Conservation (phyloP, 2,329 filamentous ascomycete species). For the Ilyonectria destructans region DNA sequence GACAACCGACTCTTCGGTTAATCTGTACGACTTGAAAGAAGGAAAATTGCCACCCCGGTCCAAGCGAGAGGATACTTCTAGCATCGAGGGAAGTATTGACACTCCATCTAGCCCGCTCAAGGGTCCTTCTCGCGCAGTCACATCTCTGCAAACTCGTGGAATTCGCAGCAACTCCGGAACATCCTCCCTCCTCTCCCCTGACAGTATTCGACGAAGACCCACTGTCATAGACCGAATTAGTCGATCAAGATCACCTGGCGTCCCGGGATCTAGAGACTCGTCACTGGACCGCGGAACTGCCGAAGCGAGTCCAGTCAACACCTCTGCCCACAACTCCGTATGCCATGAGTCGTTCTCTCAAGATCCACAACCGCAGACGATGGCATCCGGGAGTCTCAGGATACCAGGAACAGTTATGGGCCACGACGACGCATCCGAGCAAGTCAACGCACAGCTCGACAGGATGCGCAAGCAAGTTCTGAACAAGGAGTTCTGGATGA, state of each 20-base stretch:
- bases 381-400: slow-evolving; percentile 63
- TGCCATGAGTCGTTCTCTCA: slow-evolving; percentile 71
- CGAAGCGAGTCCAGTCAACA: slow-evolving; percentile 71
- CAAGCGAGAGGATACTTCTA: slow-evolving; percentile 62
- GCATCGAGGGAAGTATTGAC: slow-evolving; percentile 65
- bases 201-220: slow-evolving; percentile 62
- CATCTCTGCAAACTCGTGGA: slow-evolving; percentile 56
- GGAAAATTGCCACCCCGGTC: slow-evolving; percentile 54
- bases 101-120: slow-evolving; percentile 64
- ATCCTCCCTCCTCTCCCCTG: slow-evolving; percentile 56
- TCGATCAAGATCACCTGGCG: slow-evolving; percentile 61
- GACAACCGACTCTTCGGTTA: slow-evolving; percentile 54
- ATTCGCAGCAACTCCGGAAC: slow-evolving; percentile 54
- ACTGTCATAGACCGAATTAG: slow-evolving; percentile 72
- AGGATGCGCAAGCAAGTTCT: slow-evolving; percentile 90
- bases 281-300: slow-evolving; percentile 72
- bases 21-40: slow-evolving; percentile 59
- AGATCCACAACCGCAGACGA: slow-evolving; percentile 62
- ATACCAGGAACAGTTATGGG: slow-evolving; percentile 72
- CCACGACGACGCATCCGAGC: slow-evolving; percentile 70
- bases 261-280: slow-evolving; percentile 69
- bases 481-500: slow-evolving; percentile 99
- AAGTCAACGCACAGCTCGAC: slow-evolving; percentile 74
- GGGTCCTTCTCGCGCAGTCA: slow-evolving; percentile 50
- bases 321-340: slow-evolving; percentile 72